Base-by-base conservation (phyloP, 768 basidiomycete genomes). In the Calocybe indica region DNA sequence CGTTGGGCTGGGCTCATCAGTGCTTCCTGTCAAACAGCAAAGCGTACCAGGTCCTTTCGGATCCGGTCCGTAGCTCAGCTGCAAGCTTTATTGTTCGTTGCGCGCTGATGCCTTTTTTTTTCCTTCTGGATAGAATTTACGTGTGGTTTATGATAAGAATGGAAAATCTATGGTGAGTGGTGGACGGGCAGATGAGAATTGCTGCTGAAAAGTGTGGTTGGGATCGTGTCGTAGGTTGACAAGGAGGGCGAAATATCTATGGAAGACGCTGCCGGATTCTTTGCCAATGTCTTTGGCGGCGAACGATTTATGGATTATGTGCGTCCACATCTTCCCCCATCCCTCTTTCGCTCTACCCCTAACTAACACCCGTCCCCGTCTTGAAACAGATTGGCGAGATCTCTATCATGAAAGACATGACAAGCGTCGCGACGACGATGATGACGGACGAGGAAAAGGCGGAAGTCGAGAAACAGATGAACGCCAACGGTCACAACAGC, bases 271-370 rank as follows among this genome's bases (percentile, higher is more conserved):
- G 85, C 89, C 34, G 87, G 88, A 49, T 89, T 99, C 74, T 99
- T 99, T 60, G 87, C 90, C 13, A 86, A 88, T 58, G 89, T 98
- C 11, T 99, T 99, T 62, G 93, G 93, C 45, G 95, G 96, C 15
- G 94, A 95, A 58, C 78, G 88, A 22, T 96, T 96, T 63, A 68
- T 73, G 49, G 91, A 93, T 62, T 92, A 91, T 60, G 91, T 94
- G 64, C 64, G 91, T 74, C 28, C 43, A 34, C 10, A 22, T 22
- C 29, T 13, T 7, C 40, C 40, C 35, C 39, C n/a, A 8, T 46
- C 5, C 34, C 47, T 30, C 11, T 32, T 5, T 41, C 12, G 30
- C 40, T 15, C 33, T 39, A 28, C 4, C 22, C 22, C 36, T 43
- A 15, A 43, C 13, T 39, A 30, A 13, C 5, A 29, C 30, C 29